Evolutionary conservation across 202 grass and related monocot genomes (phyloP).

Genomic region (Alloteropsis angusta): DNA sequence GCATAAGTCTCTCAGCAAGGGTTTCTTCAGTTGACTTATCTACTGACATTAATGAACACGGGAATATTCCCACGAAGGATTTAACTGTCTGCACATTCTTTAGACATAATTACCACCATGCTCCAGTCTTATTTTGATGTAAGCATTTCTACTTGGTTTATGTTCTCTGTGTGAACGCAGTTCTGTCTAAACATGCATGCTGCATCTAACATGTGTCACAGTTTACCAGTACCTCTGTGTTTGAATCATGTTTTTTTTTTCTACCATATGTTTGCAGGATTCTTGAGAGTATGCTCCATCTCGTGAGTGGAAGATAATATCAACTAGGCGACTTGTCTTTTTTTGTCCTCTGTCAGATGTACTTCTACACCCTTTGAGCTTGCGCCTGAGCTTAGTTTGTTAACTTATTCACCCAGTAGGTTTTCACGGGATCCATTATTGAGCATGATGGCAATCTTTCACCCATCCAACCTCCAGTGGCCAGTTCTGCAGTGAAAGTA

Average conservation of each 20-base stretch:
- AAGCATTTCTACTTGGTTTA: not conserved
- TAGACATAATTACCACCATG: not conserved
- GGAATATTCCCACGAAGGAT: not conserved
- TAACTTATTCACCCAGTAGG: constrained; percentile 19
- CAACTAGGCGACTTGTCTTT: constrained; percentile 36
- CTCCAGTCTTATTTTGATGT: not conserved
- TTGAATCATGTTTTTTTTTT: not conserved
- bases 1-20: not conserved
- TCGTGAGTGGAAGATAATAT: constrained; percentile 22
- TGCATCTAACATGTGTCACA: not conserved
- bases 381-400: not conserved
- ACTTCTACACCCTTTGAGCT: not conserved
- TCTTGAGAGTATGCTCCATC: constrained; percentile 20
- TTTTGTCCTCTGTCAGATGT: constrained; percentile 5
- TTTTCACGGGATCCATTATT: constrained; percentile 75
- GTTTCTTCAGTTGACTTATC: not conserved
- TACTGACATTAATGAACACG: not conserved
- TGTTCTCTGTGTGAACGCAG: not conserved
- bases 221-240: not conserved
- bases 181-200: not conserved
- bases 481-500: constrained; percentile 35
- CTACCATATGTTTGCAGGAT: constrained; percentile 28
- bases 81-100: not conserved
- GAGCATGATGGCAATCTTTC: constrained; percentile 50
- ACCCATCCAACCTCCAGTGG: constrained; percentile 32